Base-by-base conservation (phyloP, 331 rosid genomes). In the Malus hybrid region DNA sequence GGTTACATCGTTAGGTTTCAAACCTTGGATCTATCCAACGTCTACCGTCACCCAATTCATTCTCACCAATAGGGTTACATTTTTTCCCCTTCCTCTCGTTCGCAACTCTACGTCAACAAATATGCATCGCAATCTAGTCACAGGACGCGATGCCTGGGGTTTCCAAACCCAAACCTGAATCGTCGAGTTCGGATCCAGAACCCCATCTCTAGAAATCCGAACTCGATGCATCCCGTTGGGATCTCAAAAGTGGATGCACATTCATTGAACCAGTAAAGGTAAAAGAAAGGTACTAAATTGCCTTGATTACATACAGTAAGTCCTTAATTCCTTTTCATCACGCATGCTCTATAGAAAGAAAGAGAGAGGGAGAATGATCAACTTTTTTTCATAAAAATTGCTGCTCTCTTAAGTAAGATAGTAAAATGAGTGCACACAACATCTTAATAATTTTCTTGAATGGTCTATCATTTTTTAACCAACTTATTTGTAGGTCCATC, bases 341-440 rank as follows among this genome's bases (percentile, higher is more conserved):
- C 67, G 39, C 67, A 28, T 62, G 67, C 31, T 29, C 5, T 0
- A 6, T 14, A 28, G 34, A 62, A 16, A 19, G 18, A 31, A 64
- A 39, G 5, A 31, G 33, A 31, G 33, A 39, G 12, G 44, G 44
- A 8, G 46, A 1, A 66, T 34, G 70, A 66, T 66, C 24, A 11
- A 27, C 1, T 18, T 62, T 73, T 10, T 36, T 16, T 1, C 27
- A 14, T 11, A 65, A 36, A 33, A 73, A 36, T 73, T 73, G 69
- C 77, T 61, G 69, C 34, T 62, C 54, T 36, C 69, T 61, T 7
- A 73, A 73, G 77, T 19, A 42, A 73, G 77, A 73, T 42, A 60
- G 55, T 0, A 31, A 60, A 32, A 15, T 61, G 69, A 73, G 60
- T 73, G 77, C 69, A 27, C 6, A 61, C 77, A 73, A 2, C 69